Evolutionary conservation across 352 stramenopile species (phyloP), one percentile per base, ranked within the genome.

Genomic region (Pythium coloratum): DNA sequence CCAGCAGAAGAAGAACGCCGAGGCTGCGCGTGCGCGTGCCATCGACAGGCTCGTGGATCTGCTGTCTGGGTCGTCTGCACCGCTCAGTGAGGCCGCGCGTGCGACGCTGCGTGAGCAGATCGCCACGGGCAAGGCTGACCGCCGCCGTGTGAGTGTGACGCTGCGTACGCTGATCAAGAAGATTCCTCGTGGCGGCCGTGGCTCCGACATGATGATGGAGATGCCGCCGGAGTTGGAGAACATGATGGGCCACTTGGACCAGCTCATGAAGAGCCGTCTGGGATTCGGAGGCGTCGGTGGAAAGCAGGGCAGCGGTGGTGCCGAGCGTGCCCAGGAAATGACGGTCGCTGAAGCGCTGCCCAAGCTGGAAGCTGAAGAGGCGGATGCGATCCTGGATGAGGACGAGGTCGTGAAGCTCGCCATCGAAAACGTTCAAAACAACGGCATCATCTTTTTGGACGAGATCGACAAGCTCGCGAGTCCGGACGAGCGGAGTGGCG

Each of bases 391-490:
- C 61, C 78, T 92, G 44, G 80, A 91, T 58, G 86, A 94, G 16
- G 82, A 91, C 32, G 81, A 91, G 34, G 80, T 94, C 28, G 74
- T 94, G 38, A 86, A 90, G 68, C 77, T 70, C 6, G 86, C 86
- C 5, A 69, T 94, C 49, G 82, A 92, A 62, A 90, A 88, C 61
- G 97, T 99, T 50, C 96, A 99, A 78, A 90, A 99, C 77, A 97
- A 96, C 66, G 98, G 98, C 28, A 99, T 99, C 76, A 96, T 99
- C 28, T 99, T 99, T 71, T 97, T 99, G 62, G 98, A 99, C 81
- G 98, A 99, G 76, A 99, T 99, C 58, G 97, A 99, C 80, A 99
- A 99, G 80, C 96, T 99, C 54, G 97, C 97, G 46, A 94, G 82
- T 47, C 77, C 86, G 28, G 86, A 92, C 56, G 94, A 98, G 55